Evolutionary conservation across 2,329 filamentous ascomycete species (phyloP).

Genomic region (Acarospora socialis): DNA sequence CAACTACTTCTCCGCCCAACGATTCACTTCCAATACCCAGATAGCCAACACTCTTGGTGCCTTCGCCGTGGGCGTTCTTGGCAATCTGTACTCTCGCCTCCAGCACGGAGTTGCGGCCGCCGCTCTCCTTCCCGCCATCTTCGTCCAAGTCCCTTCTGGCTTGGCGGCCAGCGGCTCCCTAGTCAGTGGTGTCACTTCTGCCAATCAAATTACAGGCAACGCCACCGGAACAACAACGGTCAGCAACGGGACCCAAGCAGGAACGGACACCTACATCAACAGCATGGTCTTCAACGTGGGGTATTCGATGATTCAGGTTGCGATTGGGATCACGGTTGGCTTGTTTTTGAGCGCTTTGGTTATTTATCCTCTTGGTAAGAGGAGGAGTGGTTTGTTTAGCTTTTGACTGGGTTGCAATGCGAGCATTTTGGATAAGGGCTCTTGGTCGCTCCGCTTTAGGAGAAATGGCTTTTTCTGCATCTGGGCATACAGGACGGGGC

Average conservation of each 20-base stretch:
- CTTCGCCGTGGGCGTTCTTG: conserved; percentile 59
- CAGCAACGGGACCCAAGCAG: conserved; percentile 20
- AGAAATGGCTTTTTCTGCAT: too few species aligned
- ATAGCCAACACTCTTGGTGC: conserved; percentile 67
- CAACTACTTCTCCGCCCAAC: conserved; percentile 55
- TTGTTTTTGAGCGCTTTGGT: conserved; percentile 32
- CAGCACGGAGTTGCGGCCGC: conserved; percentile 69
- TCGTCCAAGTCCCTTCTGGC: conserved; percentile 50
- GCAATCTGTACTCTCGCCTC: conserved; percentile 60
- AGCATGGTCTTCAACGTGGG: conserved; percentile 29
- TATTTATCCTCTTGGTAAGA: conserved; percentile 32
- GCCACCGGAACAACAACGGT: conserved; percentile 31
- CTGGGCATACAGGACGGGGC: too few species aligned
- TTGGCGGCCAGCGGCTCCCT: conserved; percentile 45
- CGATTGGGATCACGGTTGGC: conserved; percentile 33
- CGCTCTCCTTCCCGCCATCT: conserved; percentile 75
- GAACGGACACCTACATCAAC: conserved; percentile 13
- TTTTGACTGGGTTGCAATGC: too few species aligned
- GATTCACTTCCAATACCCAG: conserved; percentile 56
- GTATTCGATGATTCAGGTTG: conserved; percentile 34
- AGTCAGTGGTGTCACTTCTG: conserved; percentile 41
- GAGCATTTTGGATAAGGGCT: too few species aligned
- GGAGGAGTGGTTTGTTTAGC: conserved; percentile 32
- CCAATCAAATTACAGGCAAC: conserved; percentile 39
- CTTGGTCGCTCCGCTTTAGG: too few species aligned